Evolutionary conservation across 345 rosid genomes (phyloP), one percentile per base, ranked within the genome.

Genomic region (Kernera saxatilis): DNA sequence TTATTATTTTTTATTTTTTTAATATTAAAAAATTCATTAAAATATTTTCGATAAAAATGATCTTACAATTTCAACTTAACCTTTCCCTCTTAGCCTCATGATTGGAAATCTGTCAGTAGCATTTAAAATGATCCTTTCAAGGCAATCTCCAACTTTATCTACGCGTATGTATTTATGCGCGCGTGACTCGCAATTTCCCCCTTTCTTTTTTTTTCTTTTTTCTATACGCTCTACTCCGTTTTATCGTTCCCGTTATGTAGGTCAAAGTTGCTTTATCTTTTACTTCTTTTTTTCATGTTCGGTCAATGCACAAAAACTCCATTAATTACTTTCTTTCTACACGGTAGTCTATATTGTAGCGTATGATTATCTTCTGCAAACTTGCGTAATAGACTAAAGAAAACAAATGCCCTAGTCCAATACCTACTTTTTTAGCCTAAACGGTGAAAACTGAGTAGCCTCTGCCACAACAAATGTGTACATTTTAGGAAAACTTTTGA

Each of bases 41-140:
- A n/a, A n/a, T n/a, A n/a, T n/a, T n/a, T n/a, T n/a, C n/a, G n/a
- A 17, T 53, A 9, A 1, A 19, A 3, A 44, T 4, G n/a, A n/a
- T n/a, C n/a, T 5, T 4, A 58, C 17, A 33, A 18, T 44, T 44
- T 57, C 11, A 69, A 56, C 2, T 2, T 0, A 17, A 72, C 2
- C 17, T 23, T 54, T 55, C 33, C 58, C 19, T 26, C 14, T 57
- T 26, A 73, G 50, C 43, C 71, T 73, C 71, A 65, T 73, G 71
- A 73, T 73, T 46, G 71, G 71, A 27, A 37, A 17, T 26, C 2
- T 73, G 77, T 73, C 71, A 73, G 66, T 46, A 46, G 32, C 77
- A 45, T 73, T 55, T 35, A 54, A 44, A 59, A 25, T 56, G 65
- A 56, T 65, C 59, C 59, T 73, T 55, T 56, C 59, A 65, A 73